A percentile compares a stretch with the other conserved stretches of the same genome.
Conservation (phyloP, 495 filamentous ascomycete genomes). For the Mytilinidion resinicola region DNA sequence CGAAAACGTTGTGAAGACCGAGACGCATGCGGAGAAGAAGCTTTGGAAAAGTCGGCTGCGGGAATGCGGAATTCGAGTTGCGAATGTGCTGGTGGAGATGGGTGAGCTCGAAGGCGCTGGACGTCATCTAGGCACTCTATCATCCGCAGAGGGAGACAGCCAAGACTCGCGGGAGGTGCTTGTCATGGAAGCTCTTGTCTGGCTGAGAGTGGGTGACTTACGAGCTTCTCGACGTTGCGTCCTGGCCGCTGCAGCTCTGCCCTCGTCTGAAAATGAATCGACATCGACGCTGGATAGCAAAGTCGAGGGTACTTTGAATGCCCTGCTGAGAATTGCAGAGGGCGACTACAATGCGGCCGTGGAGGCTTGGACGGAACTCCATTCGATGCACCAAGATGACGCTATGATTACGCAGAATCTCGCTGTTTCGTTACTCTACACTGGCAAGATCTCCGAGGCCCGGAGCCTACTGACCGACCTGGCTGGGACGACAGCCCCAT, state of each 20-base stretch:
- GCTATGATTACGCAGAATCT: constrained; percentile 70
- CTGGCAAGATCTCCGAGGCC: constrained; percentile 66
- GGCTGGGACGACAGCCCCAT: constrained; percentile 45
- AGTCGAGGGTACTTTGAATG: constrained; percentile 44
- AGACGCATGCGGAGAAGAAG: constrained; percentile 28
- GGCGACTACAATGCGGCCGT: constrained; percentile 61
- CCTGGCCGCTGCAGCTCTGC: not conserved
- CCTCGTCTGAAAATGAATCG: not conserved
- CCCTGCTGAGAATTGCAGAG: constrained; percentile 72
- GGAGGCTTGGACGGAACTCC: constrained; percentile 55
- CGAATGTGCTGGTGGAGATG: constrained; percentile 82
- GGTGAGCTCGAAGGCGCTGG: constrained; percentile 72
- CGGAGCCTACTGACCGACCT: constrained; percentile 56
- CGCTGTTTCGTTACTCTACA: constrained; percentile 77
- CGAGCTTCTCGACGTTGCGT: constrained; percentile 55
- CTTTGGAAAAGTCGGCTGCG: constrained; percentile 63
- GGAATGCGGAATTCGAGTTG: constrained; percentile 73
- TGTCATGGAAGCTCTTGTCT: constrained; percentile 53
- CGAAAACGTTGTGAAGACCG: constrained; percentile 41
- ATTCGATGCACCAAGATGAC: constrained; percentile 34
- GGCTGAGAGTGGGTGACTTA: constrained; percentile 69
- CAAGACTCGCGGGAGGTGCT: constrained; percentile 26
- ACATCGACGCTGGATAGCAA: constrained; percentile 9
- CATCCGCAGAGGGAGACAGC: constrained; percentile 25
- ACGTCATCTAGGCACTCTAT: constrained; percentile 54